Evolutionary conservation across 2,329 filamentous ascomycete genomes (phyloP), one percentile per base, ranked within the genome.

Genomic region (Botryotinia globosa): DNA sequence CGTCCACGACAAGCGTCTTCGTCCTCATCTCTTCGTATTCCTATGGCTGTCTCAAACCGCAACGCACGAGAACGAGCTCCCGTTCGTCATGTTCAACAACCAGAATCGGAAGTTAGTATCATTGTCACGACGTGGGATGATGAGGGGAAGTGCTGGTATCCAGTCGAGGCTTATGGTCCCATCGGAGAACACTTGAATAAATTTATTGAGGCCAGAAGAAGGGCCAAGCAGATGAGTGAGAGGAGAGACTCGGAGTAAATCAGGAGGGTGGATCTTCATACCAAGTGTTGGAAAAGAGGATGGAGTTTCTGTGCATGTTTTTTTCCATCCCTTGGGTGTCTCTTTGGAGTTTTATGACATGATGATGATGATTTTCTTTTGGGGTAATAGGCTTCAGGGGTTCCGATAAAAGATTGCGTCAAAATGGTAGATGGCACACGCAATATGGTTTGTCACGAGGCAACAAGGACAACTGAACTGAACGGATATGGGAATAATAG

Each of bases 61-160:
- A 61, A 69, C 8, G n/a, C 54, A n/a, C 65, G 63, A 58, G 42
- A 72, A 72, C 69, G 69, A 29, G 69, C 63, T 22, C 59, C 69
- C 8, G 14, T 67, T 37, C 69, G 69, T 29, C 61, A 72, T 32
- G 56, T 68, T n/a, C 63, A 72, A 61, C 70, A 58, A 42, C 70
- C n/a, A 59, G 70, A 72, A 58, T 48, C 70, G 48, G 71, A 72
- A 69, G 71, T 72, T n/a, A 72, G 71, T 66, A 72, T 72, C 34
- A 72, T 72, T 72, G 71, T 72, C 37, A 72, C 71, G 44, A 72
- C 65, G 34, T 72, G 71, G 71, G 71, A 72, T 63, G 71, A 72
- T 64, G 71, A 72, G 34, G 64, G 65, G 22, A 72, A 72, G 37
- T 72, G 71, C 44, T 72, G 71, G 71, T 72, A 72, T 69, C 71